A percentile compares a stretch with the other conserved stretches of the same genome.
Evolutionary conservation across 345 rosid genomes (phyloP).

Genomic region (Adansonia digitata): DNA sequence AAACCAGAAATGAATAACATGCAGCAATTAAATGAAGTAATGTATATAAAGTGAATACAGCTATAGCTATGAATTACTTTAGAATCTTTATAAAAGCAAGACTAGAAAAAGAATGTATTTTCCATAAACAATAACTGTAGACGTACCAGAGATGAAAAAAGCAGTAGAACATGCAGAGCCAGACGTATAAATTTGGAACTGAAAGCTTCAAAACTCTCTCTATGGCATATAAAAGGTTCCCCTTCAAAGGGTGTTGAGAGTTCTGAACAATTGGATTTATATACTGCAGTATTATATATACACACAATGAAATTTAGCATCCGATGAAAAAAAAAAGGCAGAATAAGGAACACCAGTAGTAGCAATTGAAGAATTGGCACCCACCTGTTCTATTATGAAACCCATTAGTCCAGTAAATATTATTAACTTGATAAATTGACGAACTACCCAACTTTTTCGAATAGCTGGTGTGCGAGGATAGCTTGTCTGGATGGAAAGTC

Average conservation of each 20-base stretch:
- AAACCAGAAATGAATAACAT: background rate
- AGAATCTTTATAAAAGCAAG: background rate
- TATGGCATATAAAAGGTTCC: conserved; percentile 68
- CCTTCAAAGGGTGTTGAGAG: conserved; percentile 94
- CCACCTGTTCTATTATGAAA: conserved; percentile 87
- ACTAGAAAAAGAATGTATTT: conserved; percentile 5
- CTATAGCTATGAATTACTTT: background rate
- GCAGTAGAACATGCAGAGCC: conserved; percentile 99
- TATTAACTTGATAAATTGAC: conserved; percentile 73
- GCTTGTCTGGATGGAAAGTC: conserved; percentile 41
- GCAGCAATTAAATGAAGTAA: background rate
- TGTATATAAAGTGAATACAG: background rate
- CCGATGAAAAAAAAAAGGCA: background rate
- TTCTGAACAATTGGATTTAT: conserved; percentile 94
- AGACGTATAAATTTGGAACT: conserved; percentile 86
- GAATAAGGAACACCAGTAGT: conserved; percentile 9
- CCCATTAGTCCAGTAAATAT: conserved; percentile 96
- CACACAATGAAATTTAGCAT: conserved; percentile 21
- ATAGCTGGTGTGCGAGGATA: conserved; percentile 81
- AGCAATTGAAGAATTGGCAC: conserved; percentile 13
- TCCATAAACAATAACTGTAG: background rate
- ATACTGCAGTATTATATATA: conserved; percentile 58
- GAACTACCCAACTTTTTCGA: conserved; percentile 88
- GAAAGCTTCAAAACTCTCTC: conserved; percentile 99
- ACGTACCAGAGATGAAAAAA: conserved; percentile 91